Conservation (phyloP, 139 green algal species). For the Volvox reticuliferus region DNA sequence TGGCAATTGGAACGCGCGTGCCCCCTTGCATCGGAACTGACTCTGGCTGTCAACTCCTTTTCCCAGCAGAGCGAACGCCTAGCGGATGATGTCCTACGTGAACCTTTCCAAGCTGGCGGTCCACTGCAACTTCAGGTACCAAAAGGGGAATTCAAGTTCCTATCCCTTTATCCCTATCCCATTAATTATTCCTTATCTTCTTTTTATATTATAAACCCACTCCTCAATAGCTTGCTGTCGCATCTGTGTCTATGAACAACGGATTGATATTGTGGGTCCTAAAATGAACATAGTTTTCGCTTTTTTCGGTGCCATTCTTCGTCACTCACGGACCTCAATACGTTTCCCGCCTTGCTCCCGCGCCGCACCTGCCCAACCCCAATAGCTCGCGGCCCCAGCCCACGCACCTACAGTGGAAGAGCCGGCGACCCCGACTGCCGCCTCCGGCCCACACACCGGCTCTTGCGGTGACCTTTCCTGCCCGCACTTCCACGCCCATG, state of each 20-base stretch:
- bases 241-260: too few species aligned
- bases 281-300: too few species aligned
- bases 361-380: background rate
- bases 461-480: conserved; percentile 1
- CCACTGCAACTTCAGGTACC: conserved; percentile 5
- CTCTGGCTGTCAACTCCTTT: background rate
- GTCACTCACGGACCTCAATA: background rate
- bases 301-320: too few species aligned
- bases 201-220: background rate
- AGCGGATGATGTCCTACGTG: conserved; percentile 10
- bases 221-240: too few species aligned
- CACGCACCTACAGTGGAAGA: background rate
- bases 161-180: too few species aligned
- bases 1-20: too few species aligned
- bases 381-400: background rate
- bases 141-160: too few species aligned
- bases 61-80: conserved; percentile 35
- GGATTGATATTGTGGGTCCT: too few species aligned
- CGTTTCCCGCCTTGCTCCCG: background rate
- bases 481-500: background rate
- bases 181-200: too few species aligned
- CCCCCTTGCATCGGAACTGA: too few species aligned
- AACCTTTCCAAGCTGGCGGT: conserved; percentile 22
- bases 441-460: background rate
- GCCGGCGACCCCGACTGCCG: conserved; percentile 15